phyloP scores from a whole-genome alignment of 495 filamentous ascomycete species.

The Lasiosphaeria hispida region DNA sequence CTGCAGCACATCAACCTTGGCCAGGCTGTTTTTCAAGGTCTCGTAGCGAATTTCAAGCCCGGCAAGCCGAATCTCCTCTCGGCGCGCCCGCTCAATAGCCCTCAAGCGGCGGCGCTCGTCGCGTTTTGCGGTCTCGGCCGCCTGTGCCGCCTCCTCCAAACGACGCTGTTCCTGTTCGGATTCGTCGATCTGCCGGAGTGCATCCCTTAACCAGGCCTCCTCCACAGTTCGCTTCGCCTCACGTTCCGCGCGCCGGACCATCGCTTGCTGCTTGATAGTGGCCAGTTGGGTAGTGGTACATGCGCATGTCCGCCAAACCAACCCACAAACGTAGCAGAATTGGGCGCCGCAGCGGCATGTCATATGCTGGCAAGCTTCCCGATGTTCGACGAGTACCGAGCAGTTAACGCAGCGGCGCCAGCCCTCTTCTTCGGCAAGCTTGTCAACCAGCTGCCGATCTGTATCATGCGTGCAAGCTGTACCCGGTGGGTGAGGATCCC shows the following conservation, averaged over 20 bases:
- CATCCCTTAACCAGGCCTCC: conserved; percentile 30
- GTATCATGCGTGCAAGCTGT: conserved; percentile 35
- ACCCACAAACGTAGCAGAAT: conserved; percentile 43
- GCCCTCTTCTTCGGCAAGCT: conserved; percentile 40
- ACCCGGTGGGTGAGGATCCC: conserved; percentile 24
- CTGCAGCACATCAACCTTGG: conserved; percentile 27
- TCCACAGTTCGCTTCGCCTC: conserved; percentile 25
- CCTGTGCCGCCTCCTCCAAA: conserved; percentile 30
- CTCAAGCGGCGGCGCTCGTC: conserved; percentile 24
- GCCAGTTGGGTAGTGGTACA: conserved; percentile 35
- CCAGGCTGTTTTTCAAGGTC: conserved; percentile 23
- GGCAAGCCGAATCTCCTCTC: conserved; percentile 28
- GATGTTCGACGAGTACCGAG: conserved; percentile 42
- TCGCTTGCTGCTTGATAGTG: conserved; percentile 15
- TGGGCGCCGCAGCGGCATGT: conserved; percentile 42
- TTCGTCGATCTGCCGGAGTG: conserved; percentile 34
- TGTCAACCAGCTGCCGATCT: conserved; percentile 30
- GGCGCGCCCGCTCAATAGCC: conserved; percentile 26
- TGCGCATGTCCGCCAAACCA: conserved; percentile 35
- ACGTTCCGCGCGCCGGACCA: conserved; percentile 19
- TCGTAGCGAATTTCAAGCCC: conserved; percentile 28
- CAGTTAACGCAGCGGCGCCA: conserved; percentile 47
- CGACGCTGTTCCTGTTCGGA: conserved; percentile 36
- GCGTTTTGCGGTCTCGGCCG: conserved; percentile 24
- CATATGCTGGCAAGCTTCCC: conserved; percentile 52